Percentiles rank a stretch among this genome's conserved stretches.
phyloP scores from a whole-genome alignment of 192 early-diverging fungal species.

The Coemansia sp. region DNA sequence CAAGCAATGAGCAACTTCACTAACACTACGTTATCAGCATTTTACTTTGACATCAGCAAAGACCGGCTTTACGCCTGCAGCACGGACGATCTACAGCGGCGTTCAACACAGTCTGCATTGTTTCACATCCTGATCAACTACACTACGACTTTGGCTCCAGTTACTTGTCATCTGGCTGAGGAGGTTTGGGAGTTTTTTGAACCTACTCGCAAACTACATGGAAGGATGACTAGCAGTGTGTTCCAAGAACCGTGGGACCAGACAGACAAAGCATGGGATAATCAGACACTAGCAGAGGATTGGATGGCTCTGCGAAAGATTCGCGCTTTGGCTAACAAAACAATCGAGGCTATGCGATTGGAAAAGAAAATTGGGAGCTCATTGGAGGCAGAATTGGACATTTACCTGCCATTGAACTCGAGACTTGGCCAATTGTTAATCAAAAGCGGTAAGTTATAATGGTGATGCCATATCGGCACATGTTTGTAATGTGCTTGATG shows the following conservation, averaged over 20 bases:
- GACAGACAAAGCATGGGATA: slow-evolving; percentile 31
- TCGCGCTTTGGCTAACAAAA: slow-evolving; percentile 37
- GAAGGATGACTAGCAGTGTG: slow-evolving; percentile 51
- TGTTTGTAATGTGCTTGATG: background rate
- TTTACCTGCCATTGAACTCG: slow-evolving; percentile 32
- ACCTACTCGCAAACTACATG: slow-evolving; percentile 34
- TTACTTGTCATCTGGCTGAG: slow-evolving; percentile 67
- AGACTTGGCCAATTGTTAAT: slow-evolving; percentile 26
- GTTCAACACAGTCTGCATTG: slow-evolving; percentile 65
- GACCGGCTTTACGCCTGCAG: slow-evolving; percentile 70
- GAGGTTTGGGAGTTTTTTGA: slow-evolving; percentile 71
- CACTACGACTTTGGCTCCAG: slow-evolving; percentile 61
- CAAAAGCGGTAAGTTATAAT: slow-evolving; percentile 10
- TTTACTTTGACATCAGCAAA: slow-evolving; percentile 81
- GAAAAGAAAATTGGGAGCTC: slow-evolving; percentile 44
- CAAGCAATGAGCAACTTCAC: slow-evolving; percentile 68
- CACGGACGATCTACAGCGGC: slow-evolving; percentile 42
- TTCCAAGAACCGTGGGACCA: slow-evolving; percentile 64
- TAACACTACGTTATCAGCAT: slow-evolving; percentile 64
- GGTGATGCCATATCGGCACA: background rate
- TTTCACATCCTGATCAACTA: slow-evolving; percentile 66
- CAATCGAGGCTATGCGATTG: slow-evolving; percentile 49
- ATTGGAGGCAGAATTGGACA: slow-evolving; percentile 45
- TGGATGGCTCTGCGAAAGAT: slow-evolving; percentile 39
- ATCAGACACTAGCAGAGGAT: slow-evolving; percentile 27